phyloP scores from a whole-genome alignment of 441 rosid species.

The Eutrema salsugineum region DNA sequence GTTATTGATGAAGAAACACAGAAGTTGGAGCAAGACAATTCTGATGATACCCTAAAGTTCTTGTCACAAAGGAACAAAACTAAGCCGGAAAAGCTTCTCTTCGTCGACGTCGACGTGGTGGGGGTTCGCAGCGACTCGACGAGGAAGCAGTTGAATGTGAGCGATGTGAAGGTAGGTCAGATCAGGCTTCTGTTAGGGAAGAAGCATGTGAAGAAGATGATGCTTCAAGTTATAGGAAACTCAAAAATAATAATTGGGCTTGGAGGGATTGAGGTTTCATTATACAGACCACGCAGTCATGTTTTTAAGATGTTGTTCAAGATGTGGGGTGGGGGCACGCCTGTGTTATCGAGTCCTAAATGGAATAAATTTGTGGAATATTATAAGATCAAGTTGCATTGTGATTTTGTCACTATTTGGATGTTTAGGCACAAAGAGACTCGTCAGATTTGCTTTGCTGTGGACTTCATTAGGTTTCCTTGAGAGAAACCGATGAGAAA shows the following conservation, averaged over 20 bases:
- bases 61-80: neutral
- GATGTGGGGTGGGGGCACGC: neutral
- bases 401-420: conserved; percentile 14
- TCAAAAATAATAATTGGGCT: neutral
- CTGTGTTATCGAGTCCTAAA: neutral
- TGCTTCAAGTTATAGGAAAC: neutral
- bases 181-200: conserved; percentile 13
- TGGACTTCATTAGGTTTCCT: neutral
- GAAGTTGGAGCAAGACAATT: neutral
- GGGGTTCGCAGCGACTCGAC: neutral
- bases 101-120: neutral
- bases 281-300: neutral
- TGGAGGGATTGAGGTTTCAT: neutral
- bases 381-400: neutral
- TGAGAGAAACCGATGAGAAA: neutral
- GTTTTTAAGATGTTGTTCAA: neutral
- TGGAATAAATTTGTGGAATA: neutral
- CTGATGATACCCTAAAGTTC: neutral
- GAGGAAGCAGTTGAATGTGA: neutral
- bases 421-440: conserved; percentile 5
- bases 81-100: neutral
- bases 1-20: too few relatives aligned
- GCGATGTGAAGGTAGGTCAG: conserved; percentile 1
- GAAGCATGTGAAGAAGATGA: neutral
- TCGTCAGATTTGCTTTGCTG: conserved; percentile 8